Conservation (phyloP, 75 land plant genomes). For the Selaginella moellendorffii region DNA sequence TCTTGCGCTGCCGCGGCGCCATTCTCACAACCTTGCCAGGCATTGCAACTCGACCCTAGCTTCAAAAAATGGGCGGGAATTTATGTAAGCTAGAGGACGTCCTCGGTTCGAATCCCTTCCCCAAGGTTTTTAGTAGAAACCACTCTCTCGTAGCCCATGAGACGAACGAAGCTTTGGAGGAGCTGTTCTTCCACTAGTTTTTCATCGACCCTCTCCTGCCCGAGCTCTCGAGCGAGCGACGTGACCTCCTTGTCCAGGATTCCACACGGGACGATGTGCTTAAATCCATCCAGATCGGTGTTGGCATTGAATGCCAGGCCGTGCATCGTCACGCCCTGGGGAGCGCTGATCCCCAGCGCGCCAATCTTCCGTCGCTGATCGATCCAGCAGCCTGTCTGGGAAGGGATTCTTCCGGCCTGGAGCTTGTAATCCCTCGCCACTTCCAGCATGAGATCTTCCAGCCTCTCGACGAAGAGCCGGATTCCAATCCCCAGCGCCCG, state of each 20-base stretch:
- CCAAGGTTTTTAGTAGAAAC: too few species aligned
- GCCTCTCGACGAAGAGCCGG: constrained; percentile 64
- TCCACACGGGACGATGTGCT: constrained; percentile 85
- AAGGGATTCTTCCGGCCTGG: constrained; percentile 42
- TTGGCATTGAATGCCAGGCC: constrained; percentile 84
- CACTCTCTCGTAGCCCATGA: constrained; percentile 31
- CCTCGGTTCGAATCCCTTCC: too few species aligned
- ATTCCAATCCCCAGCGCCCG: constrained; percentile 58
- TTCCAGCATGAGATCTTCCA: constrained; percentile 68
- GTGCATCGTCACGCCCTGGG: constrained; percentile 64
- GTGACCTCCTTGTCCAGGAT: constrained; percentile 78
- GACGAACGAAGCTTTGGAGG: constrained; percentile 39
- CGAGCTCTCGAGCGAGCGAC: constrained; percentile 44
- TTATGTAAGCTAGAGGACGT: too few species aligned
- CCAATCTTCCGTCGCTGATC: constrained; percentile 71
- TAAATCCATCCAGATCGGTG: constrained; percentile 55
- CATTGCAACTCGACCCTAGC: too few species aligned
- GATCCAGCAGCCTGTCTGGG: constrained; percentile 84
- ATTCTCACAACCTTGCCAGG: too few species aligned
- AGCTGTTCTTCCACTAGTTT: constrained; percentile 54
- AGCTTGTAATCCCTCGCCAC: constrained; percentile 48
- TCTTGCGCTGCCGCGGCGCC: too few species aligned
- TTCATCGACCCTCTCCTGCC: constrained; percentile 31
- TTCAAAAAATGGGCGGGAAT: too few species aligned
- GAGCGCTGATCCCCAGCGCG: constrained; percentile 67